Percentiles rank a stretch among this genome's conserved stretches.
These are phyloP conservation scores for Leptoxyphium fumago DNA, from an alignment of 2,329 filamentous ascomycete genomes.

Conservation along the genomic window DNA sequence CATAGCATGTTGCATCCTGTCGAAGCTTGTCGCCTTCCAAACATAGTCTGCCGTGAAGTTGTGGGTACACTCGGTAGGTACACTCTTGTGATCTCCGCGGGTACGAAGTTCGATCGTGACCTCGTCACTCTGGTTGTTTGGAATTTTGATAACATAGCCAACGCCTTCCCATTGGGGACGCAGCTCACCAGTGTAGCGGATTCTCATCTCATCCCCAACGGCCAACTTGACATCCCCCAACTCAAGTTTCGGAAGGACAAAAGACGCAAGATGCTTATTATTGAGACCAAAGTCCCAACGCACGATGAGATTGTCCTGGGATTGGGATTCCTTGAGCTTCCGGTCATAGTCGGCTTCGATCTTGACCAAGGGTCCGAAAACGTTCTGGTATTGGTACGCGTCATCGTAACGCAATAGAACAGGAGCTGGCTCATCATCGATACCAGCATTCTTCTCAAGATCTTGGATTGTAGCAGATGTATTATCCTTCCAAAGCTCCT, in stretches of 20 bases:
- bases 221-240: constrained; percentile 95
- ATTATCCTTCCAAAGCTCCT: constrained; percentile 98
- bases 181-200: constrained; percentile 91
- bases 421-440: constrained; percentile 88
- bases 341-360: constrained; percentile 99
- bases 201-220: constrained; percentile 94
- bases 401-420: constrained; percentile 92
- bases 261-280: constrained; percentile 92
- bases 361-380: constrained; percentile 94
- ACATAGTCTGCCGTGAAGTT: constrained; percentile 99
- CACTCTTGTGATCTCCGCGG: constrained; percentile 88
- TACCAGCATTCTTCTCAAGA: constrained; percentile 76
- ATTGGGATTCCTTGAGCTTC: constrained; percentile 95
- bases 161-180: constrained; percentile 91
- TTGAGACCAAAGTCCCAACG: constrained; percentile 93
- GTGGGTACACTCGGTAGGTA: constrained; percentile 89
- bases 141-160: constrained; percentile 97
- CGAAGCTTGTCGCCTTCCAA: constrained; percentile 98
- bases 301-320: constrained; percentile 86
- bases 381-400: constrained; percentile 96
- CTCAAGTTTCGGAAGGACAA: constrained; percentile 91
- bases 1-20: constrained; percentile 98
- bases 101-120: constrained; percentile 89
- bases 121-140: constrained; percentile 97
- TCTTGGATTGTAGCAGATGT: constrained; percentile 75